Evolutionary conservation across 768 basidiomycete species (phyloP).

Genomic region (Strobilomyces confusus): DNA sequence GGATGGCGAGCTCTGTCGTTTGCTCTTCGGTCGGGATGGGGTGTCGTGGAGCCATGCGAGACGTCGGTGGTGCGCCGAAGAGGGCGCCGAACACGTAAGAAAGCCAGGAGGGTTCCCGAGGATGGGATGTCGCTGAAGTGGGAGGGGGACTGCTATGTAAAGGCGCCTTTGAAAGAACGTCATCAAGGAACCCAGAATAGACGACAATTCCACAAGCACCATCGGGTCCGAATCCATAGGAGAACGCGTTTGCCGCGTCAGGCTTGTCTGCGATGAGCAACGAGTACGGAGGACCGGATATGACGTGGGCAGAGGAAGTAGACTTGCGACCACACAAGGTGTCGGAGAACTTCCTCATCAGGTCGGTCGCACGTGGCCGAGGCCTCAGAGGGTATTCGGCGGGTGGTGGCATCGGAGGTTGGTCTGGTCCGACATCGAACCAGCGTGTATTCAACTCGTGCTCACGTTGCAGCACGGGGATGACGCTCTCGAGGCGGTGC

Average conservation of each 20-base stretch:
- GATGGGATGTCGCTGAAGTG: constrained; percentile 12
- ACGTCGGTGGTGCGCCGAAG: constrained; percentile 29
- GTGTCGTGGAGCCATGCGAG: constrained; percentile 32
- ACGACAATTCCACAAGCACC: constrained; percentile 92
- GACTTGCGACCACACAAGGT: constrained; percentile 42
- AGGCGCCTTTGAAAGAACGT: constrained; percentile 56
- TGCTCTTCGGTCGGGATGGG: constrained; percentile 73
- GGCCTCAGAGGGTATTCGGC: constrained; percentile 78
- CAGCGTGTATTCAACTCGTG: constrained; percentile 52
- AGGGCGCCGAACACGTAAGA: constrained; percentile 46
- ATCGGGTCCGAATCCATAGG: constrained; percentile 91
- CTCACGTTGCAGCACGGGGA: constrained; percentile 65
- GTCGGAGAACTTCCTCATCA: constrained; percentile 56
- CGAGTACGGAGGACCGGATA: constrained; percentile 85
- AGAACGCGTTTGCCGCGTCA: constrained; percentile 85
- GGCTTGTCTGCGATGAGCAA: constrained; percentile 86
- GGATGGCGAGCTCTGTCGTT: constrained; percentile 82
- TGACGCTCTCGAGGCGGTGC: constrained; percentile 68
- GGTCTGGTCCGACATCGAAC: constrained; percentile 46
- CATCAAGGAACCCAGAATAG: constrained; percentile 90
- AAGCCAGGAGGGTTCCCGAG: constrained; percentile 40
- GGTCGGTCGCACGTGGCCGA: constrained; percentile 73
- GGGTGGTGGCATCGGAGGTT: constrained; percentile 72
- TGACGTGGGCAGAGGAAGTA: constrained; percentile 47
- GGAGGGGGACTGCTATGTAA: constrained; percentile 24